Base-by-base conservation (phyloP, 2,329 filamentous ascomycete species). In the Lecanicillium sp. region DNA sequence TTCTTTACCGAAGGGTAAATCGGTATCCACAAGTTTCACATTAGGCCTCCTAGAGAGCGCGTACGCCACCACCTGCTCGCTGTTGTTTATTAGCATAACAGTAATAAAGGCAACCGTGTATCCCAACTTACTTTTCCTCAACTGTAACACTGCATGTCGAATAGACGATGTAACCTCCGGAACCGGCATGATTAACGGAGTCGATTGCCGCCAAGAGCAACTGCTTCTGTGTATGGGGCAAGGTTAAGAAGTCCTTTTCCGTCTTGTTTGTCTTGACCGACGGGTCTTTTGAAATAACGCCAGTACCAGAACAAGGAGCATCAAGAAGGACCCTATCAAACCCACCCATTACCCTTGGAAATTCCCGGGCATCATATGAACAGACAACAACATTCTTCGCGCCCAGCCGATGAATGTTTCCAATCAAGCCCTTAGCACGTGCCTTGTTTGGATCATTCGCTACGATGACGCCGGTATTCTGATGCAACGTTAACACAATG, bases 251-350 rank as follows among this genome's bases (percentile, higher is more conserved):
- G 62, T 98, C 92, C 48, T 82, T 83, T 58, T 94, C 87, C 10
- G 86, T 94, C 72, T 97, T 97, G 71, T 96, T 97, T 17, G 90
- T 97, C 74, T 98, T 98, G 51, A 98, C 88, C 48, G 84, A 87
- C 22, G 90, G 79, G 63, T 98, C 92, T 69, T 98, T 98, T 46
- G 88, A 84, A 49, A 98, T 98, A 56, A 98, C 92, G 53, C 92
- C 92, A 1, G 92, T 98, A 50, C 92, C 90, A 3, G 89, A 94
- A 68, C 92, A 97, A 4, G 92, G 92, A 1, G 88, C 89, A 65
- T 98, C 89, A 42, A 97, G 84, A 33, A 97, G 68, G 5, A 98
- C 87, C 46, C 92, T 79, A 61, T 98, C 92, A 47, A 98, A 98
- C 11, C 92, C 92, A 43, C 90, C 92, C 62, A 98, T 88, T 28